phyloP scores from a whole-genome alignment of 2,329 filamentous ascomycete genomes.

The Colletotrichum tropicicola region DNA sequence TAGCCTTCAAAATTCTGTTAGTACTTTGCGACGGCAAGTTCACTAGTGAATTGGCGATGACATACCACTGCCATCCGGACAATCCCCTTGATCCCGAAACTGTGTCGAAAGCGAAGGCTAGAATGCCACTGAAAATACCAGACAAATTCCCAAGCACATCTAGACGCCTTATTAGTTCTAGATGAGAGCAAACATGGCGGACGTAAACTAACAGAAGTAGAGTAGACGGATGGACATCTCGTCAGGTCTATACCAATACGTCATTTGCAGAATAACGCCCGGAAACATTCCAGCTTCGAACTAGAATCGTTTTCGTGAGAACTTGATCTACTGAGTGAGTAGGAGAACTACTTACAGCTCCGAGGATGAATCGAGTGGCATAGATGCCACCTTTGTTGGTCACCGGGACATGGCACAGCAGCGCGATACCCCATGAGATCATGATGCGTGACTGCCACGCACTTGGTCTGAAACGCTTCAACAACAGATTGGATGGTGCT shows the following conservation, averaged over 20 bases:
- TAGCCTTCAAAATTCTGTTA: conserved; percentile 38
- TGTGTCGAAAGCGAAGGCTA: conserved; percentile 53
- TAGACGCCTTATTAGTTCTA: conserved; percentile 6
- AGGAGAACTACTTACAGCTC: conserved; percentile 38
- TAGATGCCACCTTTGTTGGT: conserved; percentile 48
- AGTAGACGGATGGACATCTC: conserved; percentile 55
- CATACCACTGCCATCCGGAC: conserved; percentile 44
- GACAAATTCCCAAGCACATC: conserved; percentile 51
- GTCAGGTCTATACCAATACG: conserved; percentile 58
- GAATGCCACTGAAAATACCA: conserved; percentile 49
- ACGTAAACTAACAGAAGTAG: conserved; percentile 52
- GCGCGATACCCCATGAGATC: conserved; percentile 47
- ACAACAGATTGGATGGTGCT: conserved; percentile 48
- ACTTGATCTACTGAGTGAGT: background rate
- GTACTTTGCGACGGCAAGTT: too few relatives aligned
- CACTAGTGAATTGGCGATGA: too few relatives aligned
- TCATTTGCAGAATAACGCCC: conserved; percentile 52
- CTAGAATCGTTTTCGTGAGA: conserved; percentile 18
- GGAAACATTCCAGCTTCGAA: conserved; percentile 52
- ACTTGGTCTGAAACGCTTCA: conserved; percentile 48
- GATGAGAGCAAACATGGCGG: background rate
- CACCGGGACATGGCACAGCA: conserved; percentile 45
- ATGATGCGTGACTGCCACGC: conserved; percentile 52
- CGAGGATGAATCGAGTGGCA: conserved; percentile 46
- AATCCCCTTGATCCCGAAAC: conserved; percentile 45